Evolutionary conservation across 2,329 filamentous ascomycete species (phyloP).

Genomic region (Nemania sp.): DNA sequence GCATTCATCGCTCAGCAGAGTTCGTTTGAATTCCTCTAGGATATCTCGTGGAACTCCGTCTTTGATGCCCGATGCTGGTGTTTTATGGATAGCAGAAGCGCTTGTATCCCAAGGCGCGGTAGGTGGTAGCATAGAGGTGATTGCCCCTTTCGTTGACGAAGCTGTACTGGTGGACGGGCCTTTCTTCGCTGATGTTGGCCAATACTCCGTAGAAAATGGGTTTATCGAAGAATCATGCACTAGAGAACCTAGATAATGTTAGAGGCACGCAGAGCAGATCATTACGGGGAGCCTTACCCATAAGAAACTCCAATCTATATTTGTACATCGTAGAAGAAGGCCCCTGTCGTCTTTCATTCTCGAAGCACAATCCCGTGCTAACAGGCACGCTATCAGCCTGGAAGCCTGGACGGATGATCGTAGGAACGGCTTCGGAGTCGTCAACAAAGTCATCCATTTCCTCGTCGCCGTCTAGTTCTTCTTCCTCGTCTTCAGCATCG

Average conservation of each 20-base stretch:
- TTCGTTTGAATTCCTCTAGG: constrained; percentile 67
- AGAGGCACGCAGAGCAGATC: constrained; percentile 24
- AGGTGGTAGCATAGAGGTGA: constrained; percentile 32
- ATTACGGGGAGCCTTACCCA: constrained; percentile 55
- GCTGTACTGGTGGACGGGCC: constrained; percentile 29
- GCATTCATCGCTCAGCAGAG: constrained; percentile 67
- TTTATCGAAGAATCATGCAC: constrained; percentile 66
- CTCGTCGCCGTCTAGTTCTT: constrained; percentile 70
- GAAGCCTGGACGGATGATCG: constrained; percentile 45
- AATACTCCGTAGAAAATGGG: constrained; percentile 82
- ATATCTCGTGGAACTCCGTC: constrained; percentile 60
- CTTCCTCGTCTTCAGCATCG: constrained; percentile 68
- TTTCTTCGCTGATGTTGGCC: constrained; percentile 54
- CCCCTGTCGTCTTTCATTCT: constrained; percentile 57
- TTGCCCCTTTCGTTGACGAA: constrained; percentile 12
- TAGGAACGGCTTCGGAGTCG: constrained; percentile 70
- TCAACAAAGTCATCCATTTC: constrained; percentile 92
- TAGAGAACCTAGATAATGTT: constrained; percentile 46
- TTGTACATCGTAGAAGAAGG: constrained; percentile 55
- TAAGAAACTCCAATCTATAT: constrained; percentile 75
- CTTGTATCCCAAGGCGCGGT: constrained; percentile 19
- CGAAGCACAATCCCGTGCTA: constrained; percentile 83
- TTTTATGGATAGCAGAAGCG: constrained; percentile 8
- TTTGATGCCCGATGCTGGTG: constrained; percentile 30
- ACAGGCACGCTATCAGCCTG: constrained; percentile 70